Base-by-base conservation (phyloP, 2,329 filamentous ascomycete genomes). In the Canariomyces notabilis region DNA sequence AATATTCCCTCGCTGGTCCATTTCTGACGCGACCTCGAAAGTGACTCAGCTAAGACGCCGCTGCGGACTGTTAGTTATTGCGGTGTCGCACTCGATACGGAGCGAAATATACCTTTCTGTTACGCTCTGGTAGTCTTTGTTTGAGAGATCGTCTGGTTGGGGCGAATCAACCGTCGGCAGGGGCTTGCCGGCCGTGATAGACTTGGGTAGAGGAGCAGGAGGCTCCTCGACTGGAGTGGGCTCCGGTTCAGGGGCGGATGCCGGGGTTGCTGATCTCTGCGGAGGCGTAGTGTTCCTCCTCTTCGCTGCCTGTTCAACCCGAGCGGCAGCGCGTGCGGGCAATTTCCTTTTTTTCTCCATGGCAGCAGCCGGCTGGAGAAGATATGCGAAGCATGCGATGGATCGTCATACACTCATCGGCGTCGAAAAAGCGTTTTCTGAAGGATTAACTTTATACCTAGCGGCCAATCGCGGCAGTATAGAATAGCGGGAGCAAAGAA, bases 1-100 rank as follows among this genome's bases (percentile, higher is more conserved):
- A 89, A 87, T 38, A 89, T 74, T 22, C 83, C 83, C 55, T 85
- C 80, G 59, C 72, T 76, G 19, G 85, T 76, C 85, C 85, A 89
- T 74, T 77, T 80, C 47, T 82, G 74, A 49, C 85, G 82, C 58
- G 87, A 93, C 59, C 85, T 77, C 40, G 77, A 69, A 20, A 93
- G 73, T 2, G 87, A 88, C 56, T 89, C 83, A 57, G 78, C 74
- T 48, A 91, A 71, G 16, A 91, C 85, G 55, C 83, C 85, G 65
- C 87, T 89, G 57, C 41, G 49, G n/a, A 11, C 23, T 21, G 54
- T 53, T 35, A 56, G 49, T 34, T 8, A 29, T 23, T 46, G 14
- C 22, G 14, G n/a, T 12, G 3, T 12, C 5, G 9, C 8, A 15
- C 16, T n/a, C 8, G 1, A 15, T 16, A 19, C 23, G 43, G n/a